These are phyloP conservation scores for Cicer chorassanicum DNA, from an alignment of 306 rosid genomes.

Conservation along the genomic window DNA sequence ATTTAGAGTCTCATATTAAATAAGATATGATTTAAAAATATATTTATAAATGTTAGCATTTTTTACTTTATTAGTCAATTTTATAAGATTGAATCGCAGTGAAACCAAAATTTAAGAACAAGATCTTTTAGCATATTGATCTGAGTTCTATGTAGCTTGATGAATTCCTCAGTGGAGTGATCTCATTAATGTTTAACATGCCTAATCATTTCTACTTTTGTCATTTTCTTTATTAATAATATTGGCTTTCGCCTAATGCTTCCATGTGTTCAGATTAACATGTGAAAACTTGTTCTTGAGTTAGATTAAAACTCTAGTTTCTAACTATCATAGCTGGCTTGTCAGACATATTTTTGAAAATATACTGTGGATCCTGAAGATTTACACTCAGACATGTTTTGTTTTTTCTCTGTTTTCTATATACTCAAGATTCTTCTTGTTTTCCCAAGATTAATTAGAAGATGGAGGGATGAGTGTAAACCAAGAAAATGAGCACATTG, in stretches of 20 bases:
- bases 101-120: too few relatives aligned
- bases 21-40: too few relatives aligned
- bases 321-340: slow-evolving; percentile 54
- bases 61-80: too few relatives aligned
- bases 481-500: slow-evolving; percentile 43
- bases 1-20: too few relatives aligned
- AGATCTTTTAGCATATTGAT: not conserved
- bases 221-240: slow-evolving; percentile 39
- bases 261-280: slow-evolving; percentile 44
- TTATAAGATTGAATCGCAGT: too few relatives aligned
- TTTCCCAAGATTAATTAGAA: slow-evolving; percentile 47
- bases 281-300: slow-evolving; percentile 44
- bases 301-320: slow-evolving; percentile 38
- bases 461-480: slow-evolving; percentile 45
- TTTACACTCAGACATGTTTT: slow-evolving; percentile 42
- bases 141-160: slow-evolving; percentile 23
- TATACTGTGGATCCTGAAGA: slow-evolving; percentile 40
- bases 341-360: slow-evolving; percentile 49
- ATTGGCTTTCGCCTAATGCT: slow-evolving; percentile 25
- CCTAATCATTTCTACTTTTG: slow-evolving; percentile 44
- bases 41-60: too few relatives aligned
- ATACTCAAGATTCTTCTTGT: slow-evolving; percentile 49
- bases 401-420: slow-evolving; percentile 36
- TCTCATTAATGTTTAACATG: slow-evolving; percentile 9
- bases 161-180: slow-evolving; percentile 24